Evolutionary conservation across 345 rosid species (phyloP).

Genomic region (Melastoma malabathricum): DNA sequence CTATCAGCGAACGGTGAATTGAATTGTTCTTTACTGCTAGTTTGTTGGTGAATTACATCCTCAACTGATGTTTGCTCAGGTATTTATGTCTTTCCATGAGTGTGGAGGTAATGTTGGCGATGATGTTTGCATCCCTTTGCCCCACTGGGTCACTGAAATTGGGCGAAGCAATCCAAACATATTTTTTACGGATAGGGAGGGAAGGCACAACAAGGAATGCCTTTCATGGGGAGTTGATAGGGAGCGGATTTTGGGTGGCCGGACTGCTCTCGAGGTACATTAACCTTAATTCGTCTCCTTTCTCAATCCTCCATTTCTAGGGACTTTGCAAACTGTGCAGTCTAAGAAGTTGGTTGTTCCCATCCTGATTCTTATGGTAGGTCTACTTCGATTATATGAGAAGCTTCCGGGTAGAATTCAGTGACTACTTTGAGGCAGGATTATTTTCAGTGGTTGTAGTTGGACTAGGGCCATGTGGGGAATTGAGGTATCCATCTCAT

Average conservation of each 20-base stretch:
- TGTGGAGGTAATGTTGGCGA: conserved; percentile 98
- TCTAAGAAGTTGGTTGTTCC: too few species aligned
- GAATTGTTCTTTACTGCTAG: conserved; percentile 5
- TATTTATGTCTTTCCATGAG: conserved; percentile 94
- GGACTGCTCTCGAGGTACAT: conserved; percentile 95
- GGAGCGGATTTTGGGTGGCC: conserved; percentile 76
- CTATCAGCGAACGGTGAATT: too few species aligned
- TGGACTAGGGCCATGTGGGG: conserved; percentile 98
- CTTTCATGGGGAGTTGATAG: conserved; percentile 95
- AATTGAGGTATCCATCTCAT: conserved; percentile 86
- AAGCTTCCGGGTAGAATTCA: conserved; percentile 84
- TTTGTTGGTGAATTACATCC: conserved; percentile 7
- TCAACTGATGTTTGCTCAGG: conserved; percentile 26
- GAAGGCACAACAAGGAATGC: conserved; percentile 67
- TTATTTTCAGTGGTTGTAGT: conserved; percentile 69
- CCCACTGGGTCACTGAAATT: conserved; percentile 68
- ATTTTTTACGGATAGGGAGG: conserved; percentile 76
- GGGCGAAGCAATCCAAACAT: conserved; percentile 77
- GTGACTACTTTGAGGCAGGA: conserved; percentile 64
- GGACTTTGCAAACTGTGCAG: too few species aligned
- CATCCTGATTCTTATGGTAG: too few species aligned
- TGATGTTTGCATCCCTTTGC: conserved; percentile 77
- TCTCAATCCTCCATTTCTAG: too few species aligned
- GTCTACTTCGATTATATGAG: conserved; percentile 95
- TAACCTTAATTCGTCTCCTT: too few species aligned